These are phyloP conservation scores for Neofusicoccum laricinum DNA, from an alignment of 2,329 filamentous ascomycete species.

Conservation along the genomic window DNA sequence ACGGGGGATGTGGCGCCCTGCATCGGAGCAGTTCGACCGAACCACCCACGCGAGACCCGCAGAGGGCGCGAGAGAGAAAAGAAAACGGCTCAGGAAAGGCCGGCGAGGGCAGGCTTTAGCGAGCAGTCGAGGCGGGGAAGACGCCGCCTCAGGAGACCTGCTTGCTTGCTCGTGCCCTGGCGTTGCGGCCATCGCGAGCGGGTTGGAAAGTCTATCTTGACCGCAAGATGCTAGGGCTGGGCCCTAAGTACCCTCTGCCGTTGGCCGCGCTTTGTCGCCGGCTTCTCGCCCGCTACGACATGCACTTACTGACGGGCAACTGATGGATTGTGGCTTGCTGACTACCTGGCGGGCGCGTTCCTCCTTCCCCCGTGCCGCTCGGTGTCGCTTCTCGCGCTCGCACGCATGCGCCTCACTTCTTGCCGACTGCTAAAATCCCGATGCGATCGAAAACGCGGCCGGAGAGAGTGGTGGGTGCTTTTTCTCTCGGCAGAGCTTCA, in stretches of 20 bases:
- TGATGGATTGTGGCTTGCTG: constrained; percentile 2
- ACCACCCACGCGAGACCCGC: background rate
- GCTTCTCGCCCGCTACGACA: background rate
- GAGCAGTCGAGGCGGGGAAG: background rate
- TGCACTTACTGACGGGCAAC: background rate
- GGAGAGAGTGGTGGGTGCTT: background rate
- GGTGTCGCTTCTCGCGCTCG: background rate
- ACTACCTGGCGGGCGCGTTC: background rate
- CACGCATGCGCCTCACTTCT: background rate
- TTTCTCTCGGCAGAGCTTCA: background rate
- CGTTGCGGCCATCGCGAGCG: background rate
- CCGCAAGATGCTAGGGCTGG: background rate
- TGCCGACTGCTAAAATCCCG: background rate
- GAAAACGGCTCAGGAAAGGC: background rate
- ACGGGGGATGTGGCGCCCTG: background rate
- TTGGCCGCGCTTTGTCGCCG: background rate
- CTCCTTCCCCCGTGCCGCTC: background rate
- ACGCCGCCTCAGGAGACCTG: background rate
- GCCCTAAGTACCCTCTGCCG: background rate
- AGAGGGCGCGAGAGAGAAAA: background rate
- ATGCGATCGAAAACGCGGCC: background rate
- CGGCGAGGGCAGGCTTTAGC: background rate
- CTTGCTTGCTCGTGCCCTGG: background rate
- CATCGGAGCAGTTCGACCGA: background rate
- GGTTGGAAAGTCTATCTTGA: background rate